Percentiles rank a stretch among this genome's conserved stretches.
phyloP scores from a whole-genome alignment of 352 stramenopile species.

The Phytophthora syringae region DNA sequence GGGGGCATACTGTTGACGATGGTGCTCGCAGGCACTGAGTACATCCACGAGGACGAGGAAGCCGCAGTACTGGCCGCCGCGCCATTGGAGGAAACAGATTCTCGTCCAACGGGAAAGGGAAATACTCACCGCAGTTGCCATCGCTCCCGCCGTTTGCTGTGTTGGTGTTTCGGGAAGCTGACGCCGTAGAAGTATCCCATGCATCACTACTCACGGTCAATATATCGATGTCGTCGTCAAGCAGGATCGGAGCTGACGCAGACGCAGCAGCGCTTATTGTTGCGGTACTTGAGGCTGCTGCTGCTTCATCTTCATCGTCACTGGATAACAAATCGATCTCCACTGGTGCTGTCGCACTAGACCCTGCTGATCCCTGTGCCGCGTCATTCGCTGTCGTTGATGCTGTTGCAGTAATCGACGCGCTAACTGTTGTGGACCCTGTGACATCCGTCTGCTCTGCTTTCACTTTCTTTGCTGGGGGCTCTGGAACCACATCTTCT shows the following conservation, averaged over 20 bases:
- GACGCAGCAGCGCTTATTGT: slow-evolving; percentile 3
- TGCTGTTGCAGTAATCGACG: slow-evolving; percentile 14
- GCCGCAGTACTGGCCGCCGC: slow-evolving; percentile 22
- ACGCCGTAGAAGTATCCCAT: slow-evolving; percentile 53
- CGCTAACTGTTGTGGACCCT: slow-evolving; percentile 9
- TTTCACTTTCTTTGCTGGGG: slow-evolving; percentile 68
- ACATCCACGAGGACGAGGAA: slow-evolving; percentile 31
- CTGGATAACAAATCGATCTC: slow-evolving; percentile 82
- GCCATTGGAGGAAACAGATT: slow-evolving; percentile 50
- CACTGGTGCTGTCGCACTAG: slow-evolving; percentile 45
- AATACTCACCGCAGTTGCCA: slow-evolving; percentile 49
- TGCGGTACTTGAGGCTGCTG: slow-evolving; percentile 4
- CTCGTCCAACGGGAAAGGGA: slow-evolving; percentile 68
- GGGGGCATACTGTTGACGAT: slow-evolving; percentile 39
- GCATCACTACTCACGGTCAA: slow-evolving; percentile 71
- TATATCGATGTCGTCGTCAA: slow-evolving; percentile 69
- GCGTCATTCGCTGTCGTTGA: slow-evolving; percentile 10
- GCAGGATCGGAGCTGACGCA: slow-evolving; percentile 38
- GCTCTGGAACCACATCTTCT: slow-evolving; percentile 50
- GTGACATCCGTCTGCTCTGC: slow-evolving; percentile 37
- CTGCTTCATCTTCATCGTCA: slow-evolving; percentile 60
- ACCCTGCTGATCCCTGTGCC: slow-evolving; percentile 19
- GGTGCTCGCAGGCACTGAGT: slow-evolving; percentile 44
- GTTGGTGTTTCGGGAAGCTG: slow-evolving; percentile 16
- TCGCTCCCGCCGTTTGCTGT: slow-evolving; percentile 27